Conservation (phyloP, 192 early-diverging fungal species). For the Coemansia sp. region DNA sequence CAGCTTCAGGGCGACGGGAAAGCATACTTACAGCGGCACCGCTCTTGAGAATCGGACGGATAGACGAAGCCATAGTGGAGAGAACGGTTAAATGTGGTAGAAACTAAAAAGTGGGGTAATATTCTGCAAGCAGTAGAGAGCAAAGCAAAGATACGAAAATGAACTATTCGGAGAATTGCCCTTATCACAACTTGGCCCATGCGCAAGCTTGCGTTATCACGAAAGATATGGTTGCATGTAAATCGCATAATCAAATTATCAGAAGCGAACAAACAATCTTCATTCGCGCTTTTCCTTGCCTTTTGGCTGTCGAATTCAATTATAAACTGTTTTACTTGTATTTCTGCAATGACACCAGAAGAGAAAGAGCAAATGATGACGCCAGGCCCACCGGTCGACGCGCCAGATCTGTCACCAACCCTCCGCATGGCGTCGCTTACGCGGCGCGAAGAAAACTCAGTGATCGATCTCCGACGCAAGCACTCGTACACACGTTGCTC, state of each 20-base stretch:
- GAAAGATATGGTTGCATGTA: not conserved
- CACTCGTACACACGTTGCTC: constrained; percentile 37
- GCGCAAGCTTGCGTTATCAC: not conserved
- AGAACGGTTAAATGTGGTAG: not conserved
- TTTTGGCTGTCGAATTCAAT: not conserved
- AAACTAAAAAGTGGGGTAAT: not conserved
- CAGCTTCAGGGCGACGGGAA: not conserved
- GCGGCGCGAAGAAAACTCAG: constrained; percentile 41
- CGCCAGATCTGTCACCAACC: constrained; percentile 30
- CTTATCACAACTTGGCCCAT: not conserved
- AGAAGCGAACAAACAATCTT: not conserved
- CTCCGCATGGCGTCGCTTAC: constrained; percentile 40
- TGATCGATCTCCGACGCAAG: constrained; percentile 46
- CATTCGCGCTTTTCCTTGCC: not conserved
- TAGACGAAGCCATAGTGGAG: constrained; percentile 35
- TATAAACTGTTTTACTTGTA: too few relatives aligned
- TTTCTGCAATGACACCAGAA: constrained; percentile 22
- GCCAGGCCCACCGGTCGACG: constrained; percentile 35
- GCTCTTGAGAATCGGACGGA: constrained; percentile 44
- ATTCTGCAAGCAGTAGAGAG: constrained; percentile 14
- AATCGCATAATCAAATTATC: not conserved
- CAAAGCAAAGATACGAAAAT: constrained; percentile 1
- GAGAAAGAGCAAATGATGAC: constrained; percentile 47
- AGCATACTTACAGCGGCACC: constrained; percentile 50
- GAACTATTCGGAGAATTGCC: not conserved